These are phyloP conservation scores for Cercospora nicotianae DNA, from an alignment of 2,329 filamentous ascomycete species.

Conservation along the genomic window DNA sequence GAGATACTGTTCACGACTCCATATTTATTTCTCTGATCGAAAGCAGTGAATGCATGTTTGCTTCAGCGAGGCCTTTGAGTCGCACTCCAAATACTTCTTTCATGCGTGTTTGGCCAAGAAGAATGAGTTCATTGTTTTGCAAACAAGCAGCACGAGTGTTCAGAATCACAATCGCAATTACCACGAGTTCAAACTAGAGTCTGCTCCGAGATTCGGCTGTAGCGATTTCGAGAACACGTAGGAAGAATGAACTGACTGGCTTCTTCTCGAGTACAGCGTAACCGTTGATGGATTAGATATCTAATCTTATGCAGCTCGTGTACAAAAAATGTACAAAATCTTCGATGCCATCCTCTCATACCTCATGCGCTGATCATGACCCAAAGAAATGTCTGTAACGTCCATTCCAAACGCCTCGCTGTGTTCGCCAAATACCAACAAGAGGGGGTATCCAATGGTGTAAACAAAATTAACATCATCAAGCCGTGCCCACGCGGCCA, in stretches of 20 bases:
- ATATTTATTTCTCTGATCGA: not conserved
- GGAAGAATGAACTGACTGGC: not conserved
- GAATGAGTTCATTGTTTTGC: not conserved
- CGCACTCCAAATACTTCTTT: not conserved
- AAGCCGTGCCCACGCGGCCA: not conserved
- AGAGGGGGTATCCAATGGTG: not conserved
- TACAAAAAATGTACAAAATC: not conserved
- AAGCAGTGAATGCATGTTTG: not conserved
- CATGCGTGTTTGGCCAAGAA: not conserved
- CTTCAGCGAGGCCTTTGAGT: not conserved
- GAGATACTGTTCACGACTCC: not conserved
- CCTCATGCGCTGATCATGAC: not conserved
- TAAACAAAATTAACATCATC: not conserved
- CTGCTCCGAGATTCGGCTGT: not conserved
- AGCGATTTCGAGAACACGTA: not conserved
- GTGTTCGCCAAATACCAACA: not conserved
- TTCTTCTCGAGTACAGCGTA: not conserved
- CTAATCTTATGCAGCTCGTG: not conserved
- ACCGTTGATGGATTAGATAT: not conserved
- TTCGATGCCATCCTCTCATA: not conserved
- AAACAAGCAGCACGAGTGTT: not conserved
- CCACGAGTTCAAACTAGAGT: not conserved
- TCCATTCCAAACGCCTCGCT: not conserved
- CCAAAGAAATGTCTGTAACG: not conserved
- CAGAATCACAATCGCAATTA: not conserved